Evolutionary conservation across 768 basidiomycete genomes (phyloP).

Genomic region (Termitomyces sp.): DNA sequence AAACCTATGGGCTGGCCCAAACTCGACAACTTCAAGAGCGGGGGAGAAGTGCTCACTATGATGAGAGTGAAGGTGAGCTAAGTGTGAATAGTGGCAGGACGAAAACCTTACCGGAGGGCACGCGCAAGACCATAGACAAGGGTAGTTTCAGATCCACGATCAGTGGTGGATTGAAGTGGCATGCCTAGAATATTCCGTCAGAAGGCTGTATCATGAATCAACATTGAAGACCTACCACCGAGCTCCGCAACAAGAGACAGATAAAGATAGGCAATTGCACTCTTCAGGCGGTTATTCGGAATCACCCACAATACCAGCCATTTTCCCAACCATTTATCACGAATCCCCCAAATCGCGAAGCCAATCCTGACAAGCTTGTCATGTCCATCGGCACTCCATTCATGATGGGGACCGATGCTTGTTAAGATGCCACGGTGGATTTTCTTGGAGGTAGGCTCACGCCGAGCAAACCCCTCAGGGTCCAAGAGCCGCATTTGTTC

Average conservation of each 20-base stretch:
- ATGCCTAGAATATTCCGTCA: neutral
- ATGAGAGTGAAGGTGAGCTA: neutral
- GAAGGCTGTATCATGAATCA: neutral
- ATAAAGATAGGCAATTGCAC: slow-evolving; percentile 27
- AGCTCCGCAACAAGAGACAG: slow-evolving; percentile 22
- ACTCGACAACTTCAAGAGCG: slow-evolving; percentile 19
- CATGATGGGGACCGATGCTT: slow-evolving; percentile 27
- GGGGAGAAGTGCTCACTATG: slow-evolving; percentile 27
- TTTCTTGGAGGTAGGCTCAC: slow-evolving; percentile 28
- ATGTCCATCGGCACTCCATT: slow-evolving; percentile 35
- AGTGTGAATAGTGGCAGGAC: neutral
- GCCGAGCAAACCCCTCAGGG: slow-evolving; percentile 21
- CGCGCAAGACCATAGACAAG: neutral
- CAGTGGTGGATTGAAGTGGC: neutral
- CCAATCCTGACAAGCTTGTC: slow-evolving; percentile 32
- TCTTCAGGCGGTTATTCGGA: slow-evolving; percentile 27
- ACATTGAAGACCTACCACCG: slow-evolving; percentile 22
- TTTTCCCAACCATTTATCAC: slow-evolving; percentile 25
- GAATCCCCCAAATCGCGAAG: slow-evolving; percentile 29
- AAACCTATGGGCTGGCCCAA: slow-evolving; percentile 31
- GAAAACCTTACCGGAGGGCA: neutral
- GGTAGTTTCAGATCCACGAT: neutral
- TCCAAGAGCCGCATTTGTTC: slow-evolving; percentile 22
- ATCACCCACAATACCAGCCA: slow-evolving; percentile 32
- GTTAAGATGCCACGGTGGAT: slow-evolving; percentile 16